A percentile compares a stretch with the other conserved stretches of the same genome.
Evolutionary conservation across 139 green algal species (phyloP).

Genomic region (Pleodorina starrii): DNA sequence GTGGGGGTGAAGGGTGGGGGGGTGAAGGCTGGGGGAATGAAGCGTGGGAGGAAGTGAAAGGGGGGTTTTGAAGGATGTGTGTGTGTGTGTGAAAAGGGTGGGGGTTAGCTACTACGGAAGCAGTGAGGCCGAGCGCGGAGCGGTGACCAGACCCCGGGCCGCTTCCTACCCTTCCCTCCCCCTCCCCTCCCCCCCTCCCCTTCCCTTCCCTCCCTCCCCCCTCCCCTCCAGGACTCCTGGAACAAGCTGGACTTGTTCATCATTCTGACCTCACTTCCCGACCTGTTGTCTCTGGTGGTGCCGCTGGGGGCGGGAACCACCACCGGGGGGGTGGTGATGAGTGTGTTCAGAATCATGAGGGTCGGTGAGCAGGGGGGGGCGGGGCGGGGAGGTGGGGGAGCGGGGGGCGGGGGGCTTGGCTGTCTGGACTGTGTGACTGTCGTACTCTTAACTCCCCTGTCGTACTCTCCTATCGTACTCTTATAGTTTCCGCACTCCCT

Average conservation of each 20-base stretch:
- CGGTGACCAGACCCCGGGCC: no score
- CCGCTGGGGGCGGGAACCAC: conserved; percentile 14
- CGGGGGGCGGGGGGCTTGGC: no score
- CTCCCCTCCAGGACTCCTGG: conserved; percentile 46
- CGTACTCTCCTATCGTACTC: no score
- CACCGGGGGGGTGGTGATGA: conserved; percentile 45
- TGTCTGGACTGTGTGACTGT: no score
- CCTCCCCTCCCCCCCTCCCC: neutral
- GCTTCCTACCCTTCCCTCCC: neutral
- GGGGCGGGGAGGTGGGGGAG: neutral
- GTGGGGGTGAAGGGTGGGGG: neutral
- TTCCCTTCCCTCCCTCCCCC: neutral
- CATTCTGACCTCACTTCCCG: conserved; percentile 60
- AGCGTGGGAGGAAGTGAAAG: no score
- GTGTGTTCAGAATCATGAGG: conserved; percentile 49
- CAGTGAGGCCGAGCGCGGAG: no score
- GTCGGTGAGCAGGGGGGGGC: conserved; percentile 1
- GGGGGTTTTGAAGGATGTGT: no score
- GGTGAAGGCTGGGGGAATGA: no score
- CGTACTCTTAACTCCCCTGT: no score
- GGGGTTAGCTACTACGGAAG: no score
- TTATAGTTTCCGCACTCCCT: no score
- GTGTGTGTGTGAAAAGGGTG: no score
- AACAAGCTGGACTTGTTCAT: conserved; percentile 75
- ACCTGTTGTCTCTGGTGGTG: conserved; percentile 52